A percentile compares a stretch with the other conserved stretches of the same genome.
These are phyloP conservation scores for Diddensiella caesifluorescens DNA, from an alignment of 805 yeast genomes.

Conservation along the genomic window DNA sequence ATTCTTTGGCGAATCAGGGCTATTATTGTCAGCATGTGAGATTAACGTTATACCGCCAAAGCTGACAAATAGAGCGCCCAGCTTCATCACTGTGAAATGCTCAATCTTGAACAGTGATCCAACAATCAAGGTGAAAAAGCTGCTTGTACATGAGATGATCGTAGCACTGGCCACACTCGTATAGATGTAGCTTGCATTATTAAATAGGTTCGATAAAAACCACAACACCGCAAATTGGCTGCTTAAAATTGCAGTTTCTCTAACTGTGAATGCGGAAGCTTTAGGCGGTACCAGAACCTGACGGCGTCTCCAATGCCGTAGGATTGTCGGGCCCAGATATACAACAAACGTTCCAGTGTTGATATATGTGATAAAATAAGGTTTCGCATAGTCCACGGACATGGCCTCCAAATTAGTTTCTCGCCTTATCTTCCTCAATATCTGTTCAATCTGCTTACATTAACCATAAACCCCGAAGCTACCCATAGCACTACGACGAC, in stretches of 20 bases:
- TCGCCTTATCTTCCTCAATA: too few relatives aligned
- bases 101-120: constrained; percentile 75
- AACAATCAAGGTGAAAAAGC: constrained; percentile 82
- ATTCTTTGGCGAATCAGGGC: constrained; percentile 25
- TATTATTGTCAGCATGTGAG: constrained; percentile 44
- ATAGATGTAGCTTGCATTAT: constrained; percentile 79
- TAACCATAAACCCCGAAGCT: constrained; percentile 77
- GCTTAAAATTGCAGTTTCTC: constrained; percentile 69
- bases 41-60: constrained; percentile 77
- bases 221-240: constrained; percentile 81
- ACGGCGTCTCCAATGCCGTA: constrained; percentile 7
- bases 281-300: neutral
- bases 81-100: constrained; percentile 54
- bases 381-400: constrained; percentile 60
- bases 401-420: constrained; percentile 49
- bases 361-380: constrained; percentile 85
- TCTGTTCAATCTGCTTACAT: constrained; percentile 41
- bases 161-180: constrained; percentile 95
- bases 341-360: constrained; percentile 81
- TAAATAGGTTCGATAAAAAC: constrained; percentile 85
- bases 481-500: constrained; percentile 89
- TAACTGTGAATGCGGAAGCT: constrained; percentile 22
- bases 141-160: constrained; percentile 83
- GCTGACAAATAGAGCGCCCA: constrained; percentile 64
- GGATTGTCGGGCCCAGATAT: constrained; percentile 44